phyloP scores from a whole-genome alignment of 805 yeast species.

The Schizosaccharomyces octosporus region DNA sequence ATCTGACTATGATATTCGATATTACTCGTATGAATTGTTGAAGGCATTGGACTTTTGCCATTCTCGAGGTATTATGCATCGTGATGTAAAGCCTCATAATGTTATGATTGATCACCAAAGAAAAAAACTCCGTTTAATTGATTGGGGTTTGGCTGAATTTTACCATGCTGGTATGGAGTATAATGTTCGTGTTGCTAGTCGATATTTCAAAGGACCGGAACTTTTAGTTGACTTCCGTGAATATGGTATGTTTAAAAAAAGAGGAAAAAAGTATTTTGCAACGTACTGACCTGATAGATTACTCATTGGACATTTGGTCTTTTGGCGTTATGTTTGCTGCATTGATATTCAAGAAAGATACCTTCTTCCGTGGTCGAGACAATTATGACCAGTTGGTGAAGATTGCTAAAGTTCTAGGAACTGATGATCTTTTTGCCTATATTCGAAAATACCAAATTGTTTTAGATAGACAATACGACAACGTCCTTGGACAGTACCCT shows the following conservation, averaged over 20 bases:
- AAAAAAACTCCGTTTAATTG: constrained; percentile 50
- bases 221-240: constrained; percentile 60
- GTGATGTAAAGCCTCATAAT: constrained; percentile 90
- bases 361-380: constrained; percentile 76
- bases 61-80: constrained; percentile 85
- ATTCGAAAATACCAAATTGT: constrained; percentile 44
- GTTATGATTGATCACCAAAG: constrained; percentile 75
- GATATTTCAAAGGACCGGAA: constrained; percentile 88
- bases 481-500: constrained; percentile 43
- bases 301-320: constrained; percentile 81
- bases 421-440: constrained; percentile 50
- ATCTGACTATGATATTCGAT: constrained; percentile 50
- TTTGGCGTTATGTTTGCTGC: constrained; percentile 85
- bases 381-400: constrained; percentile 80
- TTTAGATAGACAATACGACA: constrained; percentile 53
- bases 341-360: constrained; percentile 70
- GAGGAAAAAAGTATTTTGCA: neutral
- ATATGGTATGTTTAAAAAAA: constrained; percentile 18
- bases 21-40: constrained; percentile 56
- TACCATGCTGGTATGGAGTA: constrained; percentile 75
- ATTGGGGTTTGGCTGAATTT: constrained; percentile 91
- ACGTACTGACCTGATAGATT: constrained; percentile 23
- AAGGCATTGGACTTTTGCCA: constrained; percentile 72
- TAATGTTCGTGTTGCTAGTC: constrained; percentile 78
- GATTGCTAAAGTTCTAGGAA: constrained; percentile 68